These are phyloP conservation scores for Fusarium kyushuense DNA, from an alignment of 2,329 filamentous ascomycete species.

Conservation along the genomic window DNA sequence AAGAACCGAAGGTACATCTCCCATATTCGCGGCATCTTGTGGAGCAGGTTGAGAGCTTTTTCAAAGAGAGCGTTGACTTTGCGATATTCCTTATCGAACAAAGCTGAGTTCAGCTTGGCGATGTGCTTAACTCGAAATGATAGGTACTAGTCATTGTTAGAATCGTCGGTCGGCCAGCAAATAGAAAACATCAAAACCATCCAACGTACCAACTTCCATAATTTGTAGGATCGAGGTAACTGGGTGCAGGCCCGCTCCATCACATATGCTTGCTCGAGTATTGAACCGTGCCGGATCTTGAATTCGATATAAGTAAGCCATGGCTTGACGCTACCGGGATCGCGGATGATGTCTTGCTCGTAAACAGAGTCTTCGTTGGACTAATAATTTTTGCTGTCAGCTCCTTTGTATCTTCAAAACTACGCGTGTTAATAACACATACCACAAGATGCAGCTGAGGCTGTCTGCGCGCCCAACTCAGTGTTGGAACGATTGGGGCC, in stretches of 20 bases:
- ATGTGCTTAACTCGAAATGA: conserved; percentile 85
- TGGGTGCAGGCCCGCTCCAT: conserved; percentile 92
- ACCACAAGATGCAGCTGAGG: conserved; percentile 65
- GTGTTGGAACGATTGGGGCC: conserved; percentile 42
- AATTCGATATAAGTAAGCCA: conserved; percentile 95
- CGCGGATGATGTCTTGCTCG: conserved; percentile 93
- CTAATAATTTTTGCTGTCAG: conserved; percentile 58
- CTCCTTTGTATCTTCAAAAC: not conserved
- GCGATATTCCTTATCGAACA: conserved; percentile 82
- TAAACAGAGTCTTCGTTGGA: conserved; percentile 92
- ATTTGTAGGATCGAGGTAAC: conserved; percentile 94
- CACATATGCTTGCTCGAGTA: conserved; percentile 85
- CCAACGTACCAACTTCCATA: conserved; percentile 86
- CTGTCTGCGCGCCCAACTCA: conserved; percentile 56
- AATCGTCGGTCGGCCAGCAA: not conserved
- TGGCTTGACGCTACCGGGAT: conserved; percentile 86
- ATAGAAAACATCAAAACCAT: not conserved
- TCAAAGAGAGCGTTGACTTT: conserved; percentile 98
- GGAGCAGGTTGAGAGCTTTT: conserved; percentile 88
- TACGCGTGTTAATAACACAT: conserved; percentile 42
- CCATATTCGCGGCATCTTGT: conserved; percentile 99
- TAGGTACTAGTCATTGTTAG: conserved; percentile 73
- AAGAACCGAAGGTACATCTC: conserved; percentile 96
- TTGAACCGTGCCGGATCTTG: conserved; percentile 86
- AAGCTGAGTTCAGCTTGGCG: conserved; percentile 82